Evolutionary conservation across 2,329 filamentous ascomycete species (phyloP).

Genomic region (Paraphaeosphaeria minitans): DNA sequence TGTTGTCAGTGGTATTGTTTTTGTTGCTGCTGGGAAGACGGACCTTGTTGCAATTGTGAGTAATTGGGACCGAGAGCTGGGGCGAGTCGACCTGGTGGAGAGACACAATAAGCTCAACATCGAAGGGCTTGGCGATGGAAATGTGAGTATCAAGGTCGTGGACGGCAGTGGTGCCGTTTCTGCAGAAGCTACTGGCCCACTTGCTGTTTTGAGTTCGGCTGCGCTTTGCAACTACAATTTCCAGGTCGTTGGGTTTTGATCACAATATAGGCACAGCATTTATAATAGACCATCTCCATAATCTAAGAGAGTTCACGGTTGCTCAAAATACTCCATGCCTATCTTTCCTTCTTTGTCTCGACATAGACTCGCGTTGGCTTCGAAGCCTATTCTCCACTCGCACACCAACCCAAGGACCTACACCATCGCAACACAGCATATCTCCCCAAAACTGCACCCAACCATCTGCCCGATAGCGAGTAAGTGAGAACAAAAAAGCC

Average conservation of each 20-base stretch:
- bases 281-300: background rate
- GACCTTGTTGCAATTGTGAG: constrained; percentile 27
- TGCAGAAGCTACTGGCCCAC: constrained; percentile 19
- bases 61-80: constrained; percentile 21
- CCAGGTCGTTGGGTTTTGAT: constrained; percentile 16
- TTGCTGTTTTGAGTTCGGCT: constrained; percentile 13
- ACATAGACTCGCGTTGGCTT: too few relatives aligned
- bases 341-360: background rate
- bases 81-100: constrained; percentile 11
- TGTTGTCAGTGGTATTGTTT: constrained; percentile 28
- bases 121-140: constrained; percentile 21
- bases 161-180: constrained; percentile 25
- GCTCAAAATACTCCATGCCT: background rate
- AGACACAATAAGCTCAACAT: constrained; percentile 32
- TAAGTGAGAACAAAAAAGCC: too few relatives aligned
- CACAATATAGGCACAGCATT: background rate
- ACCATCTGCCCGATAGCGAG: too few relatives aligned
- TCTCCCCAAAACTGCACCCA: too few relatives aligned
- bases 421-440: too few relatives aligned
- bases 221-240: constrained; percentile 26
- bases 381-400: too few relatives aligned
- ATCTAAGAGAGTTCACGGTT: background rate
- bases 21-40: constrained; percentile 24
- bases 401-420: too few relatives aligned
- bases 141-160: constrained; percentile 30